phyloP scores from a whole-genome alignment of 2,329 filamentous ascomycete species.

The Hypoxylon sp. region DNA sequence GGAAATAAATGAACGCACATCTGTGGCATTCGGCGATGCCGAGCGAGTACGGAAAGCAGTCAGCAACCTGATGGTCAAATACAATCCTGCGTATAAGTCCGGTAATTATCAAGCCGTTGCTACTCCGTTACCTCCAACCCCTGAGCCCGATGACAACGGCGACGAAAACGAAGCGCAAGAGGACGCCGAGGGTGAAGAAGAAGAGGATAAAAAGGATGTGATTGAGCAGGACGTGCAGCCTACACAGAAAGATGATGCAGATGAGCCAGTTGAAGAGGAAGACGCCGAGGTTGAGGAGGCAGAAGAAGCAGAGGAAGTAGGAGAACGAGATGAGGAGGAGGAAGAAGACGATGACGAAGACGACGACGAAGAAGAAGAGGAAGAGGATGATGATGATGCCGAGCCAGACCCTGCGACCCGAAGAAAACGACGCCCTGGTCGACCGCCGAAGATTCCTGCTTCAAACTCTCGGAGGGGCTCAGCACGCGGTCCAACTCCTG shows the following conservation, averaged over 20 bases:
- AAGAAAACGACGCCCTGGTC: slow-evolving; percentile 52
- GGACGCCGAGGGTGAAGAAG: slow-evolving; percentile 37
- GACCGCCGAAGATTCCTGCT: slow-evolving; percentile 55
- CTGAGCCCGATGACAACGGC: slow-evolving; percentile 59
- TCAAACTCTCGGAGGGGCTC: slow-evolving; percentile 52
- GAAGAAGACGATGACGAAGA: slow-evolving; percentile 35
- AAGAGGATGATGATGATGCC: slow-evolving; percentile 44
- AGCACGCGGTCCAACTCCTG: slow-evolving; percentile 55
- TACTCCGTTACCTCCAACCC: slow-evolving; percentile 74
- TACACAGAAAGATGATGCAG: slow-evolving; percentile 3
- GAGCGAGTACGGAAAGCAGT: slow-evolving; percentile 88
- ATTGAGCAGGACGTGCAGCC: slow-evolving; percentile 34
- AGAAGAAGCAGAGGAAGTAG: slow-evolving; percentile 38
- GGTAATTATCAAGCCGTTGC: slow-evolving; percentile 78
- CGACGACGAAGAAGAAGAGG: slow-evolving; percentile 28
- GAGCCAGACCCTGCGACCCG: slow-evolving; percentile 36
- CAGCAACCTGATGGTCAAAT: slow-evolving; percentile 88
- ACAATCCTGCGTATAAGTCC: slow-evolving; percentile 84
- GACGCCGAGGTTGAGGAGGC: slow-evolving; percentile 50
- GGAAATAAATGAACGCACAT: slow-evolving; percentile 82
- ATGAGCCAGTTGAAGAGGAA: slow-evolving; percentile 54
- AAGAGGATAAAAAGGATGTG: slow-evolving; percentile 48
- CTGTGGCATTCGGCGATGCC: slow-evolving; percentile 83
- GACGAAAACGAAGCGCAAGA: slow-evolving; percentile 46
- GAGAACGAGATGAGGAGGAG: slow-evolving; percentile 49